Percentiles rank a stretch among this genome's conserved stretches.
Evolutionary conservation across 768 basidiomycete genomes (phyloP).

Genomic region (Cytidiella melzeri): DNA sequence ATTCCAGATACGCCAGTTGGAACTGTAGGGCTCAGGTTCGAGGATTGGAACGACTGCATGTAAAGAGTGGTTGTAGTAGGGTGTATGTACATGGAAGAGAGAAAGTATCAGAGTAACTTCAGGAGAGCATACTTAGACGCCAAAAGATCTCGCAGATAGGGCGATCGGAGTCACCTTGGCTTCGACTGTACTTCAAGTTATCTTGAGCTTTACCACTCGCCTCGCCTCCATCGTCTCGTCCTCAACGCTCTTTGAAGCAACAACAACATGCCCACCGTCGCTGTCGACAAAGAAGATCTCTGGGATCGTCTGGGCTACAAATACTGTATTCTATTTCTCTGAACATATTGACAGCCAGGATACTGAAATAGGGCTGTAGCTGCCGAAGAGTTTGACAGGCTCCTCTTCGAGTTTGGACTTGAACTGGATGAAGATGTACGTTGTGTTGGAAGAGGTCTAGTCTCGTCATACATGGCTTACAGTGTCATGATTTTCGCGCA

Average conservation of each 20-base stretch:
- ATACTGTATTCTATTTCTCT: slow-evolving; percentile 54
- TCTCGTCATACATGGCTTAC: slow-evolving; percentile 1
- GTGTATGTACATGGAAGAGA: background rate
- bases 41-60: slow-evolving; percentile 18
- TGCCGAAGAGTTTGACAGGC: slow-evolving; percentile 88
- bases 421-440: slow-evolving; percentile 97
- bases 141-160: background rate
- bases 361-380: slow-evolving; percentile 42
- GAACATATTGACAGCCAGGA: slow-evolving; percentile 10
- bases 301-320: slow-evolving; percentile 78
- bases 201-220: background rate
- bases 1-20: slow-evolving; percentile 46
- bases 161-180: background rate
- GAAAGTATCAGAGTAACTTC: background rate
- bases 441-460: slow-evolving; percentile 12
- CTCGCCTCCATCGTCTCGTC: too few species aligned
- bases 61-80: too few species aligned
- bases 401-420: slow-evolving; percentile 96
- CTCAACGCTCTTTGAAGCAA: too few species aligned
- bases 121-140: background rate
- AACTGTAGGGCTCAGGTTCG: slow-evolving; percentile 52
- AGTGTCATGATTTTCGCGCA: slow-evolving; percentile 26
- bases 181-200: too few species aligned
- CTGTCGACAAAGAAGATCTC: slow-evolving; percentile 93
- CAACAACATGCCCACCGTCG: slow-evolving; percentile 81